Evolutionary conservation across 2,329 filamentous ascomycete genomes (phyloP).

Genomic region (Pochonia chlamydosporia): DNA sequence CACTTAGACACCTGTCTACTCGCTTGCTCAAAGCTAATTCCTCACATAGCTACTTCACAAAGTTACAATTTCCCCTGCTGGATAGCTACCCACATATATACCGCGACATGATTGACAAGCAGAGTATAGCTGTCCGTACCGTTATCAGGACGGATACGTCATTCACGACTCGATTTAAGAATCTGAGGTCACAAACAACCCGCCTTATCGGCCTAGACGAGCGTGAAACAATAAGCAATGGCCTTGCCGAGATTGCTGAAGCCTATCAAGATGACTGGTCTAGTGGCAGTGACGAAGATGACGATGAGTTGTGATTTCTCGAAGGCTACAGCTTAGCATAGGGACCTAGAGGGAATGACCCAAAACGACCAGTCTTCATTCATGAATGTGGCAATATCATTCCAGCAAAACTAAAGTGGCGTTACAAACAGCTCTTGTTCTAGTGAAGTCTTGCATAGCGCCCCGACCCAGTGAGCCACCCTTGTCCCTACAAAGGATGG

Average conservation of each 20-base stretch:
- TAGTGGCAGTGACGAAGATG: constrained; percentile 66
- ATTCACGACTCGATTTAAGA: constrained; percentile 63
- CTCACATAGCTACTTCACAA: constrained; percentile 7
- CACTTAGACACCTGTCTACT: not conserved
- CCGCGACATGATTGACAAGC: constrained; percentile 30
- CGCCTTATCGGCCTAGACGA: constrained; percentile 68
- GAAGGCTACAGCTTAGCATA: no score
- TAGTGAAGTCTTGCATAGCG: not conserved
- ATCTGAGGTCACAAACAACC: constrained; percentile 57
- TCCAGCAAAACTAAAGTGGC: not conserved
- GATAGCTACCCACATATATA: constrained; percentile 82
- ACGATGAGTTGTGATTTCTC: constrained; percentile 45
- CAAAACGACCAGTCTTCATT: no score
- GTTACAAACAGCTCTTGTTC: not conserved
- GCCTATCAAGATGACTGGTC: constrained; percentile 87
- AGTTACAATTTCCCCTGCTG: constrained; percentile 52
- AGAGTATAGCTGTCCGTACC: constrained; percentile 39
- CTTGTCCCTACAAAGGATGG: not conserved
- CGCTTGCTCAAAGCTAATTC: not conserved
- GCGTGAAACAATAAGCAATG: constrained; percentile 75
- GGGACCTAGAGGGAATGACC: no score
- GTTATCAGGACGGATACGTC: constrained; percentile 69
- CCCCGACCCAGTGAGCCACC: not conserved
- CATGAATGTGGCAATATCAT: no score
- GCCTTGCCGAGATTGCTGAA: constrained; percentile 75